Evolutionary conservation across 768 basidiomycete species (phyloP).

Genomic region (Phylloporus sp.): DNA sequence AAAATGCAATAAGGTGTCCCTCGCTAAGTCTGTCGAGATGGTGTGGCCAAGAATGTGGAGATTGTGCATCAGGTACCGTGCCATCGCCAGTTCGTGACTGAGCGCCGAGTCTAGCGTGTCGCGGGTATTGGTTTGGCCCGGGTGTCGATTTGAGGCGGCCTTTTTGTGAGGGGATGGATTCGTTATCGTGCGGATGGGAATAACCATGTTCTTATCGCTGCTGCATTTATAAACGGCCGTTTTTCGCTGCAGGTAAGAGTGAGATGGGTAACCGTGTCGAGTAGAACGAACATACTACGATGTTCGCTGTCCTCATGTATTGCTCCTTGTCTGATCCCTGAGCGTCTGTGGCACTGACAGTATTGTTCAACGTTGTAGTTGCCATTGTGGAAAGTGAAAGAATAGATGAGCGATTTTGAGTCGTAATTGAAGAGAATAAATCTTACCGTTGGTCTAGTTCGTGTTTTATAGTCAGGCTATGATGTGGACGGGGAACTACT

Average conservation of each 20-base stretch:
- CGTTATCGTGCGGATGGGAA: neutral
- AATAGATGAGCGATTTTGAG: neutral
- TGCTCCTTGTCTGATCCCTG: neutral
- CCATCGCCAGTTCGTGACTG: conserved; percentile 4
- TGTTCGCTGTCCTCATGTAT: neutral
- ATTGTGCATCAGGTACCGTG: conserved; percentile 7
- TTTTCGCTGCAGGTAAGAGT: neutral
- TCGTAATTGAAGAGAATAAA: too few species aligned
- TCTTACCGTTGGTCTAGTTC: too few species aligned
- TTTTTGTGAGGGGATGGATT: conserved; percentile 3
- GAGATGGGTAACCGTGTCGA: neutral
- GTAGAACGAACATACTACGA: neutral
- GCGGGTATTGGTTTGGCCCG: conserved; percentile 1
- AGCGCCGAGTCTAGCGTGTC: neutral
- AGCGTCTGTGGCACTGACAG: neutral
- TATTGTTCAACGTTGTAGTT: neutral
- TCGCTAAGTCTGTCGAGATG: neutral
- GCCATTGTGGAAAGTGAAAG: neutral
- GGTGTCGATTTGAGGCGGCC: conserved; percentile 1
- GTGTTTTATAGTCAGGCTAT: too few species aligned
- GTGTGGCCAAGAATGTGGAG: conserved; percentile 6
- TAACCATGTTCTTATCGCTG: neutral
- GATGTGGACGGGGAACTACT: too few species aligned
- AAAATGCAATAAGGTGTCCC: neutral
- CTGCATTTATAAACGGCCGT: neutral